A percentile compares a stretch with the other conserved stretches of the same genome.
These are phyloP conservation scores for Pichia sp. DNA, from an alignment of 1,139 yeast species.

Conservation along the genomic window DNA sequence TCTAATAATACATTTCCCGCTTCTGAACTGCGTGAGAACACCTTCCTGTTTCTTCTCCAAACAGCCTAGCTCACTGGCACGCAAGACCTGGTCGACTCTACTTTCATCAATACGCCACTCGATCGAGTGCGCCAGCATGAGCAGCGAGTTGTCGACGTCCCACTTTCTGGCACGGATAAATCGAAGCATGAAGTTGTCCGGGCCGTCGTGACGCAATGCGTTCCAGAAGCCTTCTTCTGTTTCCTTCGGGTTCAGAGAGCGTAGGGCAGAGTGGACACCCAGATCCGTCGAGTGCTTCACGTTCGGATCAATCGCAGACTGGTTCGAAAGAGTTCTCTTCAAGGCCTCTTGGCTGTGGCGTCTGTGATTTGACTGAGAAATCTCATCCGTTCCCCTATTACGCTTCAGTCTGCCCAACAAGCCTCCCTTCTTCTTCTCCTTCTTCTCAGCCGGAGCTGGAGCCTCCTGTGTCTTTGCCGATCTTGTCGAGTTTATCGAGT, in stretches of 20 bases:
- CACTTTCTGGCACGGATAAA: slow-evolving; percentile 73
- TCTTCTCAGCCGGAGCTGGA: slow-evolving; percentile 6
- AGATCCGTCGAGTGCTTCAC: slow-evolving; percentile 27
- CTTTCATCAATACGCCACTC: slow-evolving; percentile 62
- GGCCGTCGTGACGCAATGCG: slow-evolving; percentile 59
- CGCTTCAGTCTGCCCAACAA: slow-evolving; percentile 25
- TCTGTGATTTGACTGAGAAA: not conserved
- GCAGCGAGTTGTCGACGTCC: slow-evolving; percentile 55
- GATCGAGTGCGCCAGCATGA: slow-evolving; percentile 64
- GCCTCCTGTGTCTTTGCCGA: slow-evolving; percentile 1
- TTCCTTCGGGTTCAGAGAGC: slow-evolving; percentile 40
- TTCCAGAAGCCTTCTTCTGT: slow-evolving; percentile 48
- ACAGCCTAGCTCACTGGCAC: slow-evolving; percentile 53
- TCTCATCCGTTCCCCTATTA: slow-evolving; percentile 11
- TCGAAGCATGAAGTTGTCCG: slow-evolving; percentile 65
- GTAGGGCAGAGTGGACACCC: slow-evolving; percentile 30
- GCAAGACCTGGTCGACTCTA: slow-evolving; percentile 54
- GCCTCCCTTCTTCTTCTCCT: slow-evolving; percentile 30
- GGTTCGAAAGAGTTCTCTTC: slow-evolving; percentile 20
- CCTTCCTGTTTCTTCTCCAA: slow-evolving; percentile 39
- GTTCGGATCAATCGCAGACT: slow-evolving; percentile 27
- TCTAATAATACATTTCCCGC: slow-evolving; percentile 59
- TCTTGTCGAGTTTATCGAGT: slow-evolving; percentile 5
- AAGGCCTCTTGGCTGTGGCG: slow-evolving; percentile 7
- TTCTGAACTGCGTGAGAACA: slow-evolving; percentile 45